These are phyloP conservation scores for Phyllosticta citribraziliensis DNA, from an alignment of 2,329 filamentous ascomycete genomes.

Conservation along the genomic window DNA sequence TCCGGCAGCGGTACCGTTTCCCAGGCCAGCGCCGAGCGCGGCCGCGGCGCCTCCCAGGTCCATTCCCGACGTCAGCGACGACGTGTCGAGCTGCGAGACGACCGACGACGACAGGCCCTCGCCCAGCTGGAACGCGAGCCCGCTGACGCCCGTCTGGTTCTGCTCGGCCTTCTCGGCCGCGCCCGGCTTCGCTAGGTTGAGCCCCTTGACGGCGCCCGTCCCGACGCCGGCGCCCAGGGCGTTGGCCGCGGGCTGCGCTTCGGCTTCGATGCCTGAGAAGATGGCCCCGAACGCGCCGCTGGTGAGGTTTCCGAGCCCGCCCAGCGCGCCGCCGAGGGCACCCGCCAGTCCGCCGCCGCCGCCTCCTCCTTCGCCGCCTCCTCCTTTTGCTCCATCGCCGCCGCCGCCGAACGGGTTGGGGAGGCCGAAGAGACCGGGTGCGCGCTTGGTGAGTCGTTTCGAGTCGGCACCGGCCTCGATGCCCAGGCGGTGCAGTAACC, in stretches of 20 bases:
- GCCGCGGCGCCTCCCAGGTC: not conserved
- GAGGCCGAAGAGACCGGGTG: not conserved
- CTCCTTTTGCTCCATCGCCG: not conserved
- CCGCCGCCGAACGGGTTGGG: not conserved
- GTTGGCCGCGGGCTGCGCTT: not conserved
- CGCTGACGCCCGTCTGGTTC: not conserved
- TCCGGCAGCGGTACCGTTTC: constrained; percentile 2
- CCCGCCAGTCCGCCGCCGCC: constrained; percentile 44
- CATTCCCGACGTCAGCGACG: not conserved
- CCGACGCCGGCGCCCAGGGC: constrained; percentile 5
- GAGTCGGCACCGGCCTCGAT: not conserved
- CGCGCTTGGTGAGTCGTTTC: not conserved
- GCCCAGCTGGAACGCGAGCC: constrained; percentile 1
- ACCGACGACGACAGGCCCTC: constrained; percentile 1
- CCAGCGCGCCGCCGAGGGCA: constrained; percentile 67
- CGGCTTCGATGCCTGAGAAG: not conserved
- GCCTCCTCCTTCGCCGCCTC: not conserved
- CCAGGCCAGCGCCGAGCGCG: not conserved
- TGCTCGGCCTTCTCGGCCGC: not conserved
- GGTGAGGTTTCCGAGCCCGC: constrained; percentile 40
- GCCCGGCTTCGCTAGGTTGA: not conserved
- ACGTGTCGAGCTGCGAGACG: constrained; percentile 2
- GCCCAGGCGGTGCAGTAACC: not conserved
- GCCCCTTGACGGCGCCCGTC: constrained; percentile 3
- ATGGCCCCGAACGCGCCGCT: constrained; percentile 58